Percentiles rank a stretch among this genome's conserved stretches.
phyloP scores from a whole-genome alignment of 2,329 filamentous ascomycete species.

The Aspergillus amoenus region DNA sequence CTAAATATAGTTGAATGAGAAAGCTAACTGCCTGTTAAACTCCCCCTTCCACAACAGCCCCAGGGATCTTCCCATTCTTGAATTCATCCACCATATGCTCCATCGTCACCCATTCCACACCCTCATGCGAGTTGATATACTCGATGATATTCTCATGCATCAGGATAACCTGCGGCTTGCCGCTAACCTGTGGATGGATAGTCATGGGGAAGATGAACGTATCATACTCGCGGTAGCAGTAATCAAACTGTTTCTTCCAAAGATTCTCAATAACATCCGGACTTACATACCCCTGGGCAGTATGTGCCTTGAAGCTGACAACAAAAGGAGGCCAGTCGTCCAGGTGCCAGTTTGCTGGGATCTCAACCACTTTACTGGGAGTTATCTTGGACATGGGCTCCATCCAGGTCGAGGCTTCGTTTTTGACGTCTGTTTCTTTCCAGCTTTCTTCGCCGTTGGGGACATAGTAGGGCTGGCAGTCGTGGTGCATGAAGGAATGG shows the following conservation, averaged over 20 bases:
- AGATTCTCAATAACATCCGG: constrained; percentile 58
- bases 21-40: too few species aligned
- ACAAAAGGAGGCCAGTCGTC: constrained; percentile 47
- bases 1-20: too few species aligned
- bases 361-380: constrained; percentile 43
- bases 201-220: constrained; percentile 1
- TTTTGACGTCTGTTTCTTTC: constrained; percentile 43
- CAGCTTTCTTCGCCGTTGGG: constrained; percentile 37
- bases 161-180: constrained; percentile 32
- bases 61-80: not conserved
- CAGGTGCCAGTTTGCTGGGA: constrained; percentile 47
- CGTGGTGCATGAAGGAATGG: constrained; percentile 47
- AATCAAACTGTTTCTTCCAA: constrained; percentile 63
- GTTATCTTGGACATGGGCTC: constrained; percentile 48
- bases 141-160: constrained; percentile 66
- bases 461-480: constrained; percentile 46
- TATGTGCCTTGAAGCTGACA: constrained; percentile 43
- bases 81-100: constrained; percentile 22
- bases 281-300: constrained; percentile 60
- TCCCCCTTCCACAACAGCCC: not conserved
- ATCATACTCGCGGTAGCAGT: constrained; percentile 69
- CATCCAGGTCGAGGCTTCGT: constrained; percentile 46
- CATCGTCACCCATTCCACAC: constrained; percentile 24
- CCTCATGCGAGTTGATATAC: constrained; percentile 26
- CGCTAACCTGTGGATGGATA: constrained; percentile 4